A percentile compares a stretch with the other conserved stretches of the same genome.
Conservation (phyloP, 805 yeast genomes). For the Candida verbasci region DNA sequence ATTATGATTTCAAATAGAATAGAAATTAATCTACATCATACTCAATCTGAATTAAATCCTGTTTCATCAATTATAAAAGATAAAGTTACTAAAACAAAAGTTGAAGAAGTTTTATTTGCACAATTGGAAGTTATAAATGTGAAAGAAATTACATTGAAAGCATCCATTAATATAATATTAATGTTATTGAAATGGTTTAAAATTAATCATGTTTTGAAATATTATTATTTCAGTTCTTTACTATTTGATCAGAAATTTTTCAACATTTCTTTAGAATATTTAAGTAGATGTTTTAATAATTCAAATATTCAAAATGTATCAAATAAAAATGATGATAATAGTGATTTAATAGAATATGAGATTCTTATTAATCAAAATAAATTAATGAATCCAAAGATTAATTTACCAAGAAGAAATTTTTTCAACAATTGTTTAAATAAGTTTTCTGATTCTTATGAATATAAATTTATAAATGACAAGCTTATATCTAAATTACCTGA, state of each 20-base stretch:
- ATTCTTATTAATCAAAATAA: constrained; percentile 32
- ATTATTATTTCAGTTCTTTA: constrained; percentile 66
- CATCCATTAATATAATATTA: constrained; percentile 49
- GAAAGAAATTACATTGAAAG: constrained; percentile 61
- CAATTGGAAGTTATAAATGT: constrained; percentile 52
- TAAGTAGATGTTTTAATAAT: constrained; percentile 33
- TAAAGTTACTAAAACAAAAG: constrained; percentile 14
- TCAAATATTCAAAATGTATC: constrained; percentile 22
- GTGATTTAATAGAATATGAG: constrained; percentile 26
- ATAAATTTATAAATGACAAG: constrained; percentile 26
- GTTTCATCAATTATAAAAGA: constrained; percentile 7
- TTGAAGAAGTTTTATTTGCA: constrained; percentile 26
- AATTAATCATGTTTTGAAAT: constrained; percentile 70
- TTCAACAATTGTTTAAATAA: constrained; percentile 31
- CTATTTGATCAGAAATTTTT: constrained; percentile 70
- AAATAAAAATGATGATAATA: constrained; percentile 10
- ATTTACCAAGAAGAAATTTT: constrained; percentile 29
- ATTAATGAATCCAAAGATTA: constrained; percentile 34
- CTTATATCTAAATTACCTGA: constrained; percentile 25
- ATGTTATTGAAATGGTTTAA: constrained; percentile 74
- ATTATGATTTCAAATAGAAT: constrained; percentile 51
- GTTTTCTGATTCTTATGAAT: constrained; percentile 9
- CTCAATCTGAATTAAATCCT: constrained; percentile 33
- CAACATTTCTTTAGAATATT: constrained; percentile 24
- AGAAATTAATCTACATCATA: constrained; percentile 30